A percentile compares a stretch with the other conserved stretches of the same genome.
These are phyloP conservation scores for Onygenales sp. DNA, from an alignment of 2,329 filamentous ascomycete genomes.

Conservation along the genomic window DNA sequence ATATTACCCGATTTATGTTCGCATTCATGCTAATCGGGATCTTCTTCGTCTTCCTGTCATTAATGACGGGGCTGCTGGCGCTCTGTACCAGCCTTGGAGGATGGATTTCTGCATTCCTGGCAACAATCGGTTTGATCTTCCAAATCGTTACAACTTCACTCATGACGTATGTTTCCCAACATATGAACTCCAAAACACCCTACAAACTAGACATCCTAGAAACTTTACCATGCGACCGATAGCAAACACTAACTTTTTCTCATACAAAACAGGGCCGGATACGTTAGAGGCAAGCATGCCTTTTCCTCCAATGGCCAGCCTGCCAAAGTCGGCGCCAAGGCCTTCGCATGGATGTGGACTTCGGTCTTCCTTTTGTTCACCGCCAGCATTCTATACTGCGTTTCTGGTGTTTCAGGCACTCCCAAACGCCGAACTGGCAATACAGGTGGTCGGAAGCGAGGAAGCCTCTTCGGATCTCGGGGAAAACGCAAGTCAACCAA, in stretches of 20 bases:
- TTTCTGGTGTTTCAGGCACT: constrained; percentile 28
- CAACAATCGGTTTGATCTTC: constrained; percentile 48
- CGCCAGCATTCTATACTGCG: constrained; percentile 48
- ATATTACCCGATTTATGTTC: constrained; percentile 86
- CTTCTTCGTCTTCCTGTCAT: constrained; percentile 53
- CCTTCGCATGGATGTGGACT: constrained; percentile 55
- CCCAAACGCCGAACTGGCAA: neutral
- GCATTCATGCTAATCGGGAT: constrained; percentile 80
- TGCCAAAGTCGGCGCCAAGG: constrained; percentile 46
- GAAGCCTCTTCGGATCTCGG: constrained; percentile 12
- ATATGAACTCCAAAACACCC: neutral
- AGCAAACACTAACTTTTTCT: constrained; percentile 11
- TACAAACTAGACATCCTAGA: constrained; percentile 1
- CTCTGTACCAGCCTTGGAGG: constrained; percentile 44
- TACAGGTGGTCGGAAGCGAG: constrained; percentile 18
- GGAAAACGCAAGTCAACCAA: neutral
- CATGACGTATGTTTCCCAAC: constrained; percentile 48
- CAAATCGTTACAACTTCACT: constrained; percentile 47
- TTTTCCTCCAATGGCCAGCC: constrained; percentile 43
- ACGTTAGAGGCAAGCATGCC: constrained; percentile 46
- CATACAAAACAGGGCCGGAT: constrained; percentile 42
- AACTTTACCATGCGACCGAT: neutral
- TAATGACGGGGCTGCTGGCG: constrained; percentile 38
- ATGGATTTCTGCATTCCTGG: constrained; percentile 44
- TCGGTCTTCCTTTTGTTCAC: constrained; percentile 46